Conservation (phyloP, 1,139 yeast species). For the Yamadazyma aaseri region DNA sequence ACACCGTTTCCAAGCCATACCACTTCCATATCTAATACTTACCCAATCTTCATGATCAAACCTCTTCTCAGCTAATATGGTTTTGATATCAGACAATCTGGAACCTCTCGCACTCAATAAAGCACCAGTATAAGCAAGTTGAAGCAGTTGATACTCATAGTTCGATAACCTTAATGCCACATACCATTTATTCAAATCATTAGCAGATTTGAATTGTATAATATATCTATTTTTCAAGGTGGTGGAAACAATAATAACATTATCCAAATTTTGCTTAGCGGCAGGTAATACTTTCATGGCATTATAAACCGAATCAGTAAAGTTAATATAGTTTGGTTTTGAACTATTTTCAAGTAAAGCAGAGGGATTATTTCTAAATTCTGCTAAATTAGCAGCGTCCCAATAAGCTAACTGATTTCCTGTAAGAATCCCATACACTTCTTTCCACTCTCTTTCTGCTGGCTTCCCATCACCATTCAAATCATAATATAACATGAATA, state of each 20-base stretch:
- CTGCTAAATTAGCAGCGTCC: slow-evolving; percentile 79
- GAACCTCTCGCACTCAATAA: slow-evolving; percentile 86
- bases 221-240: slow-evolving; percentile 85
- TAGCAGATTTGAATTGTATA: slow-evolving; percentile 66
- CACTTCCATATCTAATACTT: slow-evolving; percentile 89
- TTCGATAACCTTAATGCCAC: slow-evolving; percentile 77
- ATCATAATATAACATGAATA: slow-evolving; percentile 70
- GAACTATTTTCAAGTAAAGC: slow-evolving; percentile 54
- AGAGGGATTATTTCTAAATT: slow-evolving; percentile 44
- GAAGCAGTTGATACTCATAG: slow-evolving; percentile 77
- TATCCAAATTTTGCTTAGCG: slow-evolving; percentile 62
- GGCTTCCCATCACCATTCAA: slow-evolving; percentile 84
- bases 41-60: slow-evolving; percentile 94
- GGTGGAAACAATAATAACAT: slow-evolving; percentile 84
- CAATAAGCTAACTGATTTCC: slow-evolving; percentile 92
- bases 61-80: slow-evolving; percentile 79
- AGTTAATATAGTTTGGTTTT: slow-evolving; percentile 86
- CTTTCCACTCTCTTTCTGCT: slow-evolving; percentile 81
- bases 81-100: slow-evolving; percentile 78
- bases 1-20: slow-evolving; percentile 97
- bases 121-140: slow-evolving; percentile 96
- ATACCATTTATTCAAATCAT: slow-evolving; percentile 65
- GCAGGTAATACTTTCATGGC: slow-evolving; percentile 63
- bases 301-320: slow-evolving; percentile 86
- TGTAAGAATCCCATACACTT: slow-evolving; percentile 85